Base-by-base conservation (phyloP, 495 filamentous ascomycete species). In the Talaromyces proteolyticus region DNA sequence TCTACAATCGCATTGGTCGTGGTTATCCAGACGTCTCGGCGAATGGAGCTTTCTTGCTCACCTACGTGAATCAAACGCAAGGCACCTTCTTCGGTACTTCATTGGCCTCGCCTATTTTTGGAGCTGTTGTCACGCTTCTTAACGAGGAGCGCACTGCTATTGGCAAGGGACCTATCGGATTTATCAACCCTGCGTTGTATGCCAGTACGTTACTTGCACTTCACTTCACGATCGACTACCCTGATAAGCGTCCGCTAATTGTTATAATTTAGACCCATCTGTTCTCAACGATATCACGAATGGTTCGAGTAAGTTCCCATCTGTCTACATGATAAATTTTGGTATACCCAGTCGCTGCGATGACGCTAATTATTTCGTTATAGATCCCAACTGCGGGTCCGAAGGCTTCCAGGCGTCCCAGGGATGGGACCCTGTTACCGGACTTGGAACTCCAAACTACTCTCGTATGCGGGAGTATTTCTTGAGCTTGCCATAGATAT, bases 171-270 rank as follows among this genome's bases (percentile, higher is more conserved):
- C 46, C 76, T 1, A 56, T 80, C 7, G 78, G 78, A 0, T 80
- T 79, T 47, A 47, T 79, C 8, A 78, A 80, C 53, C 71, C 73
- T 0, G 65, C 70, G 0, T 58, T 78, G 7, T 81, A 80, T 49
- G 61, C 61, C n/a, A n/a, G n/a, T n/a, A n/a, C n/a, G n/a, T n/a
- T n/a, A n/a, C n/a, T n/a, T n/a, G n/a, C n/a, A n/a, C n/a, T n/a
- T n/a, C n/a, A n/a, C n/a, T n/a, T n/a, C n/a, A n/a, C n/a, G n/a
- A n/a, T n/a, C n/a, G n/a, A n/a, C n/a, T n/a, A n/a, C n/a, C n/a
- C n/a, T n/a, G n/a, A n/a, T n/a, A n/a, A n/a, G n/a, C n/a, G n/a
- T n/a, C n/a, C n/a, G n/a, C n/a, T n/a, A n/a, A n/a, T n/a, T n/a
- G n/a, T n/a, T n/a, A n/a, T n/a, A n/a, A n/a, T n/a, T n/a, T n/a